A percentile compares a stretch with the other conserved stretches of the same genome.
These are phyloP conservation scores for Byssothecium circinans DNA, from an alignment of 2,329 filamentous ascomycete genomes.

Conservation along the genomic window DNA sequence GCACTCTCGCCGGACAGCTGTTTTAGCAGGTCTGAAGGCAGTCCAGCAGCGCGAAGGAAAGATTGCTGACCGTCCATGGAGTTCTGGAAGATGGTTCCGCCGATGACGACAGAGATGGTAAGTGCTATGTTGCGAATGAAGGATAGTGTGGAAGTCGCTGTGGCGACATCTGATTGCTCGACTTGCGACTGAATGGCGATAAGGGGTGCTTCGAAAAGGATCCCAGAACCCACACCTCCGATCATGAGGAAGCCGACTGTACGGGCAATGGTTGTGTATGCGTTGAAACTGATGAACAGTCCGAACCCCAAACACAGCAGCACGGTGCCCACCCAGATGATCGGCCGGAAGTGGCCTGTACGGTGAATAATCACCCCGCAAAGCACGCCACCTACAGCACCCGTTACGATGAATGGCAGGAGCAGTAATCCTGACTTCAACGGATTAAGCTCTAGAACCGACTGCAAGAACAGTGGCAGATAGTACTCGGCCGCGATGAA, in stretches of 20 bases:
- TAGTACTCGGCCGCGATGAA: slow-evolving; percentile 66
- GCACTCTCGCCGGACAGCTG: slow-evolving; percentile 61
- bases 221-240: slow-evolving; percentile 53
- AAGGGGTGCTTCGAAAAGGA: slow-evolving; percentile 58
- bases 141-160: slow-evolving; percentile 55
- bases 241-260: slow-evolving; percentile 56
- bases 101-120: slow-evolving; percentile 53
- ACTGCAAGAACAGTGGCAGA: slow-evolving; percentile 73
- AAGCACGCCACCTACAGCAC: slow-evolving; percentile 50
- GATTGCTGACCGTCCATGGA: slow-evolving; percentile 61
- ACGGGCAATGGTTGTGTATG: slow-evolving; percentile 26
- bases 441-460: slow-evolving; percentile 63
- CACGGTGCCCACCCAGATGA: slow-evolving; percentile 39
- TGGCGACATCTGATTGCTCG: slow-evolving; percentile 53
- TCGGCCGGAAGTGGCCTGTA: slow-evolving; percentile 46
- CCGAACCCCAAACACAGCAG: slow-evolving; percentile 40
- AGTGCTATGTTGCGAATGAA: slow-evolving; percentile 52
- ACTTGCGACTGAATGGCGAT: slow-evolving; percentile 60
- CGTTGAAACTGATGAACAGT: slow-evolving; percentile 38
- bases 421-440: slow-evolving; percentile 64
- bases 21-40: slow-evolving; percentile 53
- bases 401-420: slow-evolving; percentile 58
- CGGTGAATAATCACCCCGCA: slow-evolving; percentile 53
- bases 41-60: slow-evolving; percentile 48
- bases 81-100: slow-evolving; percentile 56